Evolutionary conservation across 257 asterid species (phyloP).

Genomic region (Parsonsia alboflavescens): DNA sequence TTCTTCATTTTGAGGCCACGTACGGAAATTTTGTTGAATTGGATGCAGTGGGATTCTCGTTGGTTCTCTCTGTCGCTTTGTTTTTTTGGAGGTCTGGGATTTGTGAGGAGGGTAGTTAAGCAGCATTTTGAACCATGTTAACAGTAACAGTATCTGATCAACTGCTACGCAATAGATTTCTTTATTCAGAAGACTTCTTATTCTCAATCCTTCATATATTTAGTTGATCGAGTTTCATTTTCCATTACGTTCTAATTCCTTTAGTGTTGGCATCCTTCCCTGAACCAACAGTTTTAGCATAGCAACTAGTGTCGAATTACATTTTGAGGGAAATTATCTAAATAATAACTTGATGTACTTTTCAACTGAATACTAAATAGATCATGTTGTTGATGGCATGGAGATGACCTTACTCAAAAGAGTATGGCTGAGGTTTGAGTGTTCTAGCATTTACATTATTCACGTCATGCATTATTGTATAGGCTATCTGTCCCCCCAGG

Average conservation of each 20-base stretch:
- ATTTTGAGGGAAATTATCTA: background rate
- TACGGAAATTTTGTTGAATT: background rate
- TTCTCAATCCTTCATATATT: background rate
- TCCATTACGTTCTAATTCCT: background rate
- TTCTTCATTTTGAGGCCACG: background rate
- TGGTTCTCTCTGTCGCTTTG: background rate
- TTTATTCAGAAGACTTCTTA: conserved; percentile 5
- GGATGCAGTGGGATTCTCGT: background rate
- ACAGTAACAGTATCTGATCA: background rate
- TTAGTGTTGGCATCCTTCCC: background rate
- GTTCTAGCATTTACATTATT: background rate
- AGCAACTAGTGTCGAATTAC: background rate
- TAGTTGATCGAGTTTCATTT: background rate
- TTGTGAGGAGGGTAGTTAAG: background rate
- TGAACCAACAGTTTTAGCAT: background rate
- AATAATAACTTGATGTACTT: background rate
- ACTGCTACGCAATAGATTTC: background rate
- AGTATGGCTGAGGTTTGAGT: background rate
- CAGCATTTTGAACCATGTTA: background rate
- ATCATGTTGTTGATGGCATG: background rate
- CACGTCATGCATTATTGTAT: background rate
- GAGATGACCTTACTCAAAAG: background rate
- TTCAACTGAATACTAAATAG: background rate
- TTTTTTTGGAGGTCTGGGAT: background rate
- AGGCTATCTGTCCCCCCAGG: background rate